Evolutionary conservation across 2,329 filamentous ascomycete species (phyloP), one percentile per base, ranked within the genome.

Genomic region (Cordyceps farinosa): DNA sequence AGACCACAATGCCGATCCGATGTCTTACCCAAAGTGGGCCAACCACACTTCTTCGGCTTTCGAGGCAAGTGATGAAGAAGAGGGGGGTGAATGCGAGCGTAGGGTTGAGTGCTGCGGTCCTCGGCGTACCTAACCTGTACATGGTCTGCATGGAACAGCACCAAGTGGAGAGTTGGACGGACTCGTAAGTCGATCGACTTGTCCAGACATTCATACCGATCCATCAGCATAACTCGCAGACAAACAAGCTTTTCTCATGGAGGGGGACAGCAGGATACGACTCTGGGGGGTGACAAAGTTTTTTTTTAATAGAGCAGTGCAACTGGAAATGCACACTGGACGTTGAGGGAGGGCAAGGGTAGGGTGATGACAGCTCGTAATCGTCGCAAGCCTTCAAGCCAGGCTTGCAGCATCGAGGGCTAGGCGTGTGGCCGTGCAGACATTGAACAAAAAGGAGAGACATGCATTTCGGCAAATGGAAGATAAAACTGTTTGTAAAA

Each of bases 11-110:
- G 61, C 53, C 53, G 53, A 63, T 63, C 61, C 61, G 61, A 63
- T 63, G 61, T 63, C 61, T 52, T 51, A 63, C 52, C 53, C 42
- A 56, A 44, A 56, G 61, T 57, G 52, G 61, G 45, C 15, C 53
- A 32, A 22, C 3, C 44, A 22, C 30, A 32, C 29, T n/a, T 17
- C 22, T 60, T 61, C 40, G 58, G 48, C 58, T 54, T 54, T 61
- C 48, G 13, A 61, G 61, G 53, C 45, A 57, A 55, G 44, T 57
- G 44, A 44, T 27, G 47, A 60, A 44, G 56, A 17, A 42, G 42
- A 34, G 34, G 32, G 50, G 45, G 40, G 4, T 42, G 9, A 42
- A 42, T 42, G 52, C 38, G 60, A 56, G 44, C 42, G 44, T n/a
- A 51, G 45, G 44, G 34, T 57, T 29, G 32, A 48, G 32, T 51